phyloP scores from a whole-genome alignment of 345 rosid genomes.

The sweet orange (Citrus sinensis) region DVS_A1.0 CM039162.1:20767001-20767500 shows the following conservation, averaged over 20 bases:
- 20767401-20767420: conserved; percentile 57
- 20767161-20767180: too few relatives aligned
- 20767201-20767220: neutral
- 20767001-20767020: neutral
- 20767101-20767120: too few relatives aligned
- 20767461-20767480: conserved; percentile 11
- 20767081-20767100: neutral
- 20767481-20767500: conserved; percentile 49
- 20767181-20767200: too few relatives aligned
- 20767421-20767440: conserved; percentile 66
- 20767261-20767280: conserved; percentile 81
- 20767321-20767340: conserved; percentile 58
- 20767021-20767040: neutral
- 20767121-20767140: conserved; percentile 24
- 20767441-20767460: conserved; percentile 66
- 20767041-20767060: neutral
- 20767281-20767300: conserved; percentile 54
- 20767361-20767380: conserved; percentile 45
- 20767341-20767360: conserved; percentile 51
- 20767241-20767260: too few relatives aligned
- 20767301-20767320: conserved; percentile 74
- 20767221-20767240: conserved; percentile 24
- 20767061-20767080: neutral
- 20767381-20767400: conserved; percentile 51
- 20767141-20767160: neutral